Percentiles rank a stretch among this genome's conserved stretches.
phyloP scores from a whole-genome alignment of 2,329 filamentous ascomycete genomes.

The Colletotrichum sp. region DNA sequence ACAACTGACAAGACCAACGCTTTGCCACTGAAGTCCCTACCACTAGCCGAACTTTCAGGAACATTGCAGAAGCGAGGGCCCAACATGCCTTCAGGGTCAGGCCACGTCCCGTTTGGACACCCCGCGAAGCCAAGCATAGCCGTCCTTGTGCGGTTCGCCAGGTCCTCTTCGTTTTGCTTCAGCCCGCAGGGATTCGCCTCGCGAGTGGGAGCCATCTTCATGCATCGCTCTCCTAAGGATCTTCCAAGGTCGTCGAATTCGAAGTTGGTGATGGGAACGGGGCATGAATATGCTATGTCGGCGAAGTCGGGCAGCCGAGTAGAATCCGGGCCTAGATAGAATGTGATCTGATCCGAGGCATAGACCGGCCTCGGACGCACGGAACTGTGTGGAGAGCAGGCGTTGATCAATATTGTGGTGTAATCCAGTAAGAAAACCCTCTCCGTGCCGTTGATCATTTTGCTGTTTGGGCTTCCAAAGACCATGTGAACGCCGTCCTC shows the following conservation, averaged over 20 bases:
- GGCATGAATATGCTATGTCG: neutral
- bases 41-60: neutral
- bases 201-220: neutral
- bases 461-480: neutral
- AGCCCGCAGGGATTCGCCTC: neutral
- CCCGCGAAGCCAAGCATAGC: neutral
- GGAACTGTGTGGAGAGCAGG: neutral
- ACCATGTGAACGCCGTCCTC: neutral
- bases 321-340: neutral
- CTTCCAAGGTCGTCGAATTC: neutral
- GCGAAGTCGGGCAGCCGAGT: neutral
- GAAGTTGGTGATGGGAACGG: neutral
- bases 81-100: neutral
- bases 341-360: neutral
- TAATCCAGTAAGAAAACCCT: neutral
- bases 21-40: neutral
- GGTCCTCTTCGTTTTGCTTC: neutral
- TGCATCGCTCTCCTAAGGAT: neutral
- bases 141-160: neutral
- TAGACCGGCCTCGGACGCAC: neutral
- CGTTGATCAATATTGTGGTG: neutral
- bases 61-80: neutral
- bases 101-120: neutral
- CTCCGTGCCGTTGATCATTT: neutral
- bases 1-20: neutral